Conservation (phyloP, 306 rosid species). For the Sicyos edulis region DNA sequence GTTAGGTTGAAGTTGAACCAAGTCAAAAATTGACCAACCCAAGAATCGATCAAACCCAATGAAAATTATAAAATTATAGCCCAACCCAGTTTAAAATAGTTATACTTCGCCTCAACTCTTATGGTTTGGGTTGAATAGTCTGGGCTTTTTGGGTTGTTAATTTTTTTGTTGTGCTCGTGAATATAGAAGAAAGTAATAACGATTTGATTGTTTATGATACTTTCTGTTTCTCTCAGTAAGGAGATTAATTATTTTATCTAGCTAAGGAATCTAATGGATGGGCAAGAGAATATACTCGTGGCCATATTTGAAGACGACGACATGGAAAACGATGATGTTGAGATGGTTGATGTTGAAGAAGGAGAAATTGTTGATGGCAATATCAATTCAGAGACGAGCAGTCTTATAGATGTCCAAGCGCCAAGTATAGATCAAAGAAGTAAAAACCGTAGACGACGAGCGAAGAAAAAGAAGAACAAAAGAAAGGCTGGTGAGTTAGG, state of each 20-base stretch:
- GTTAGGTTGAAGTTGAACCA: too few species aligned
- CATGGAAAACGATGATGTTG: conserved; percentile 50
- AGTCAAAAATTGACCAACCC: too few species aligned
- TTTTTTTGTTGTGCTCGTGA: too few species aligned
- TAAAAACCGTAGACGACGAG: conserved; percentile 36
- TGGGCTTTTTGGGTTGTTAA: too few species aligned
- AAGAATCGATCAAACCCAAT: too few species aligned
- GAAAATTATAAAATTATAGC: too few species aligned
- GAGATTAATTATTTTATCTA: neutral
- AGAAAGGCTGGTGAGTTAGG: conserved; percentile 35
- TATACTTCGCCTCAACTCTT: too few species aligned
- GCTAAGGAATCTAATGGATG: conserved; percentile 41
- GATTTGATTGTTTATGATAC: neutral
- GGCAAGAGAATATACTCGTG: conserved; percentile 54
- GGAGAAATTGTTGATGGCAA: conserved; percentile 60
- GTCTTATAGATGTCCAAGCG: conserved; percentile 24
- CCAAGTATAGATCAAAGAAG: conserved; percentile 29
- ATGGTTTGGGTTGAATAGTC: too few species aligned
- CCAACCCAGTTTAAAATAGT: too few species aligned
- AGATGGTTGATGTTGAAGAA: conserved; percentile 81
- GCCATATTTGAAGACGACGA: conserved; percentile 48
- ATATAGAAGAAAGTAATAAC: too few species aligned
- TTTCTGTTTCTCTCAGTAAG: neutral
- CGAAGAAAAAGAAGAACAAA: conserved; percentile 63
- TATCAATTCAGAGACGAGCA: conserved; percentile 26